phyloP scores from a whole-genome alignment of 192 early-diverging fungal genomes.

The Entomortierella chlamydospora region DNA sequence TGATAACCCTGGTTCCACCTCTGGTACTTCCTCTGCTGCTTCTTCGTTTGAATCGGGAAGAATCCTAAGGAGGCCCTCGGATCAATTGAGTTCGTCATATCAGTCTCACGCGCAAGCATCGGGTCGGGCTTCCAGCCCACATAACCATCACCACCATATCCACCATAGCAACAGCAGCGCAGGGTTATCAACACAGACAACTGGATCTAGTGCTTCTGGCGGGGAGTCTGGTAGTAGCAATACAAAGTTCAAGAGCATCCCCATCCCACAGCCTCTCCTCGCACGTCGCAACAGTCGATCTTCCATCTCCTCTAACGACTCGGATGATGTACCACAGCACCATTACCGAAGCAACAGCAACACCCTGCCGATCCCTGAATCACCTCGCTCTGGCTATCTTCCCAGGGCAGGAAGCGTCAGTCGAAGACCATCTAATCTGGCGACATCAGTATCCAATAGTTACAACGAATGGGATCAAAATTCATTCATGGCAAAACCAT shows the following conservation, averaged over 20 bases:
- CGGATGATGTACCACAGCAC: slow-evolving; percentile 37
- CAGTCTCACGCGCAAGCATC: slow-evolving; percentile 27
- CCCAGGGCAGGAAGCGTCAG: slow-evolving; percentile 20
- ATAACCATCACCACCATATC: slow-evolving; percentile 21
- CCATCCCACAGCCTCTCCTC: slow-evolving; percentile 52
- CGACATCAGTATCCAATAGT: slow-evolving; percentile 49
- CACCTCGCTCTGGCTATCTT: slow-evolving; percentile 23
- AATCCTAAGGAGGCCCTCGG: slow-evolving; percentile 37
- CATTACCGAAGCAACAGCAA: slow-evolving; percentile 34
- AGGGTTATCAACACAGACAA: slow-evolving; percentile 7
- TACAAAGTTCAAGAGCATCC: slow-evolving; percentile 53
- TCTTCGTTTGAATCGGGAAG: slow-evolving; percentile 47
- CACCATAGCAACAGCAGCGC: slow-evolving; percentile 11
- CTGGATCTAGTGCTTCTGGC: slow-evolving; percentile 22
- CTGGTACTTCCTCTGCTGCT: slow-evolving; percentile 44
- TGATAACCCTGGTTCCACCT: slow-evolving; percentile 43
- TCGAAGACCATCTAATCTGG: slow-evolving; percentile 44
- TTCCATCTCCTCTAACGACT: slow-evolving; percentile 49
- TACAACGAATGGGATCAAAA: slow-evolving; percentile 51
- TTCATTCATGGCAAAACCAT: slow-evolving; percentile 22
- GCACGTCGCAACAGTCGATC: slow-evolving; percentile 49
- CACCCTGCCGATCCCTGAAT: slow-evolving; percentile 39
- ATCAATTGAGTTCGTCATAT: slow-evolving; percentile 45
- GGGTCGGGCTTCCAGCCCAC: slow-evolving; percentile 9
- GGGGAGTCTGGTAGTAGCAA: slow-evolving; percentile 23